A percentile compares a stretch with the other conserved stretches of the same genome.
Conservation (phyloP, 495 filamentous ascomycete species). For the Daldinia vernicosa region DNA sequence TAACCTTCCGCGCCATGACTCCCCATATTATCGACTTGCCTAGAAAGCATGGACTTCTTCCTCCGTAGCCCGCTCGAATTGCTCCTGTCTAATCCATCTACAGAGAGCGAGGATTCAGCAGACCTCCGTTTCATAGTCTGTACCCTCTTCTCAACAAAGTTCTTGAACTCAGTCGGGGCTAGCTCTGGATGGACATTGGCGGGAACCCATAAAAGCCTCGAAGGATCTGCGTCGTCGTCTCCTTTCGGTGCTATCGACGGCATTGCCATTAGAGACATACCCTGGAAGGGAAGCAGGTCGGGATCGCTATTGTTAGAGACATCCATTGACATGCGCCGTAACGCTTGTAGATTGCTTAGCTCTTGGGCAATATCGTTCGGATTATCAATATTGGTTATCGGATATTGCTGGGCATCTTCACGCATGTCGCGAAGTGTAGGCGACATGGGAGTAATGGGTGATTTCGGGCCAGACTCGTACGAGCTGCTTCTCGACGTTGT, state of each 20-base stretch:
- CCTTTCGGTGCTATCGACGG: constrained; percentile 79
- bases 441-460: constrained; percentile 48
- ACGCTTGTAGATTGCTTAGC: constrained; percentile 91
- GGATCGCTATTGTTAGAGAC: constrained; percentile 90
- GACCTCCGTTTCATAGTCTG: constrained; percentile 87
- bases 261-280: constrained; percentile 65
- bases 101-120: constrained; percentile 73
- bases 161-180: constrained; percentile 95
- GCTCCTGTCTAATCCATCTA: constrained; percentile 65
- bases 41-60: constrained; percentile 96
- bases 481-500: constrained; percentile 52
- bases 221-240: constrained; percentile 85
- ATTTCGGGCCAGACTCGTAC: constrained; percentile 57
- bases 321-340: constrained; percentile 98
- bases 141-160: constrained; percentile 91
- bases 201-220: constrained; percentile 93
- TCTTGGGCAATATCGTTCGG: constrained; percentile 94
- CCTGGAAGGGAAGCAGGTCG: constrained; percentile 85
- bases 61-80: constrained; percentile 74
- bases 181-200: constrained; percentile 93
- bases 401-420: constrained; percentile 77
- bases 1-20: constrained; percentile 72
- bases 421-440: constrained; percentile 65
- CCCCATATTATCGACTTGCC: constrained; percentile 80
- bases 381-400: constrained; percentile 90